Evolutionary conservation across 2,329 filamentous ascomycete species (phyloP).

Genomic region (Cladophialophora exuberans): DNA sequence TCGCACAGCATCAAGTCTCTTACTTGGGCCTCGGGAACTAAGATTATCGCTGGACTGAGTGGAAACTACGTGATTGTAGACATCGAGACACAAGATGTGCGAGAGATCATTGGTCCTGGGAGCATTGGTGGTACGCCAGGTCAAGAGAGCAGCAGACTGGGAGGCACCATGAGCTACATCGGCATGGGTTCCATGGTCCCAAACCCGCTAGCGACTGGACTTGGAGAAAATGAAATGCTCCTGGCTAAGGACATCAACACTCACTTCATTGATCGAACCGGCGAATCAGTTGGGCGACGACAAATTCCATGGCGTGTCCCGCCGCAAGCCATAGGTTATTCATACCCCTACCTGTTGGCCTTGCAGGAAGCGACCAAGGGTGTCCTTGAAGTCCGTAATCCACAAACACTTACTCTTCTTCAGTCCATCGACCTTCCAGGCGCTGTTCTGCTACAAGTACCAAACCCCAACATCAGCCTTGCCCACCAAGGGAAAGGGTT

Average conservation of each 20-base stretch:
- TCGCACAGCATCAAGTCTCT: constrained; percentile 83
- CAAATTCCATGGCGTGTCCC: constrained; percentile 92
- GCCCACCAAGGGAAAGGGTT: constrained; percentile 96
- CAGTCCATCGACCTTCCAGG: constrained; percentile 82
- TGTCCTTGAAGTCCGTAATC: constrained; percentile 86
- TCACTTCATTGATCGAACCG: constrained; percentile 82
- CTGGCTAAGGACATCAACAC: constrained; percentile 98
- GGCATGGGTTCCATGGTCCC: constrained; percentile 90
- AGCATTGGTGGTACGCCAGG: constrained; percentile 67
- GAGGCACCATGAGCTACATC: constrained; percentile 94
- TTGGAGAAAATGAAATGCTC: constrained; percentile 81
- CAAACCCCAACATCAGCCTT: constrained; percentile 89
- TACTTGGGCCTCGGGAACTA: constrained; percentile 87
- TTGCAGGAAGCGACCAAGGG: constrained; percentile 83
- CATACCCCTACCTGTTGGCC: constrained; percentile 91
- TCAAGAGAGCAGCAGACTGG: constrained; percentile 73
- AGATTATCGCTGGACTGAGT: constrained; percentile 86
- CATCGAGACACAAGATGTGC: constrained; percentile 71
- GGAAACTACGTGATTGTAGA: constrained; percentile 89
- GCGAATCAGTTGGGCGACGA: constrained; percentile 77
- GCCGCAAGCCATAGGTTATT: constrained; percentile 91
- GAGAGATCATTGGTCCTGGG: constrained; percentile 78
- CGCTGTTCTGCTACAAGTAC: constrained; percentile 84
- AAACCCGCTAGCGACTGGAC: constrained; percentile 80
- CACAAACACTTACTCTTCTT: constrained; percentile 84